phyloP scores from a whole-genome alignment of 2,329 filamentous ascomycete species.

The Aspergillus neoniger region DNA sequence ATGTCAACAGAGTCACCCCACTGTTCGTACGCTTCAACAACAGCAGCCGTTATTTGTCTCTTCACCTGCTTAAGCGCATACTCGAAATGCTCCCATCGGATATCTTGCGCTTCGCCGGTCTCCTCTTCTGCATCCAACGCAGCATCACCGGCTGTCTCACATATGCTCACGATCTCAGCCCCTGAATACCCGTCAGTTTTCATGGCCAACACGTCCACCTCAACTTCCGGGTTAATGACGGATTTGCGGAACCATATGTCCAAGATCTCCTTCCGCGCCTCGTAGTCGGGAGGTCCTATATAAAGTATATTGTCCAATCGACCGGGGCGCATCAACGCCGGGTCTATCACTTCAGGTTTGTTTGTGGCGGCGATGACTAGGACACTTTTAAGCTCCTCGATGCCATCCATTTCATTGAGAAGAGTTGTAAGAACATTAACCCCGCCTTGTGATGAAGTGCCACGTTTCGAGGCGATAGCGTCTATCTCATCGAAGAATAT shows the following conservation, averaged over 20 bases:
- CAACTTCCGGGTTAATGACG: constrained; percentile 63
- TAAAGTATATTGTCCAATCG: constrained; percentile 84
- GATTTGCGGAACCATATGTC: constrained; percentile 65
- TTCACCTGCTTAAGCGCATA: constrained; percentile 50
- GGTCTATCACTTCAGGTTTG: constrained; percentile 80
- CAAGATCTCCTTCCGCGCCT: constrained; percentile 76
- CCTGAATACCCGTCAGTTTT: constrained; percentile 78
- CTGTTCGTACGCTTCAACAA: constrained; percentile 60
- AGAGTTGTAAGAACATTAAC: constrained; percentile 87
- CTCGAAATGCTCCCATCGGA: constrained; percentile 48
- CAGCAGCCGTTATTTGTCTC: constrained; percentile 60
- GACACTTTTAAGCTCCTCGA: constrained; percentile 79
- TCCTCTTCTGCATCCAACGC: constrained; percentile 55
- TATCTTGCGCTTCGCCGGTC: constrained; percentile 37
- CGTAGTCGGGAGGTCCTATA: constrained; percentile 74
- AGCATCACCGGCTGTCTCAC: constrained; percentile 53
- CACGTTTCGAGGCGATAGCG: constrained; percentile 68
- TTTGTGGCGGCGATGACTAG: constrained; percentile 91
- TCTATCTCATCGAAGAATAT: constrained; percentile 98
- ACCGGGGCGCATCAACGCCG: constrained; percentile 80
- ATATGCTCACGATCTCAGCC: constrained; percentile 72
- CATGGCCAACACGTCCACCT: constrained; percentile 63
- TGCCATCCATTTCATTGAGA: constrained; percentile 94
- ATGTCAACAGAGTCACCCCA: constrained; percentile 47
- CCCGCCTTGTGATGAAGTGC: constrained; percentile 50